These are phyloP conservation scores for Pseudogymnoascus sp. DNA, from an alignment of 2,329 filamentous ascomycete species.

Conservation along the genomic window DNA sequence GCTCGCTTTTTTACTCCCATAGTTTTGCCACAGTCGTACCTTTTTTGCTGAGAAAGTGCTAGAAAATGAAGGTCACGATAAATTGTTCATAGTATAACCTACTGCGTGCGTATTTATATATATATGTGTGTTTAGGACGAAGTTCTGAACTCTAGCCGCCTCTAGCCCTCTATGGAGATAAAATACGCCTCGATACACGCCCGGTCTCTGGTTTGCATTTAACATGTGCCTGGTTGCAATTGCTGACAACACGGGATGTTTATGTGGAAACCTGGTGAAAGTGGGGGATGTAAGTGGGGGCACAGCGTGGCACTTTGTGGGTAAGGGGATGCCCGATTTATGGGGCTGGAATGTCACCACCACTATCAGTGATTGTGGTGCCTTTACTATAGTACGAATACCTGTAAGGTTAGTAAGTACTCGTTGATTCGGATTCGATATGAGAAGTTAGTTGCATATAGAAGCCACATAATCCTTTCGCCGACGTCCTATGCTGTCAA, in stretches of 20 bases:
- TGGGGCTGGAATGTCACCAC: not conserved
- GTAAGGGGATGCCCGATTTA: not conserved
- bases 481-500: too few species aligned
- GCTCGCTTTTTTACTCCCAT: not conserved
- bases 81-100: not conserved
- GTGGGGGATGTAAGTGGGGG: not conserved
- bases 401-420: too few species aligned
- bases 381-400: too few species aligned
- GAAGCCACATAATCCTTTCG: too few species aligned
- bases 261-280: not conserved
- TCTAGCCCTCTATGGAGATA: not conserved
- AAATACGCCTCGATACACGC: not conserved
- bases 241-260: not conserved
- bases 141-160: too few species aligned
- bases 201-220: not conserved
- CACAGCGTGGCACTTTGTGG: not conserved
- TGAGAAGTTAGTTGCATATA: too few species aligned
- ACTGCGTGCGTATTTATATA: not conserved
- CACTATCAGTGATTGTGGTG: too few species aligned
- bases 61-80: not conserved
- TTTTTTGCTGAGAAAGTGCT: not conserved
- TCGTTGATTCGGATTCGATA: too few species aligned
- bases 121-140: not conserved
- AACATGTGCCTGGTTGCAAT: not conserved
- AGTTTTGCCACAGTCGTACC: not conserved